phyloP scores from a whole-genome alignment of 768 basidiomycete genomes.

The Daedaleopsis nitida region DNA sequence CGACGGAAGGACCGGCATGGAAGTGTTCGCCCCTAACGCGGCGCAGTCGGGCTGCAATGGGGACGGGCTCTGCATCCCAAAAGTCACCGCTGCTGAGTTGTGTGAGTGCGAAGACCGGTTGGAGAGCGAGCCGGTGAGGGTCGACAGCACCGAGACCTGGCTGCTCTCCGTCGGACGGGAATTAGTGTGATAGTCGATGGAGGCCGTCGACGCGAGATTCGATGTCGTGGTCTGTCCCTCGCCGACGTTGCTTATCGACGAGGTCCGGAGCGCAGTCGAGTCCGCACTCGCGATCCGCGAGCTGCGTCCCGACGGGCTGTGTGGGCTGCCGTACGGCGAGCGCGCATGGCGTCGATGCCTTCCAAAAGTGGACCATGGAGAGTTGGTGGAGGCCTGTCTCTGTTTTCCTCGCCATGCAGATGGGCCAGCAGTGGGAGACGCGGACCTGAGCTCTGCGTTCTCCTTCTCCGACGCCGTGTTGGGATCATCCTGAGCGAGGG shows the following conservation, averaged over 20 bases:
- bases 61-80: background rate
- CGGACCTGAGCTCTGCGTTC: background rate
- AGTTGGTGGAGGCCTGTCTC: slow-evolving; percentile 5
- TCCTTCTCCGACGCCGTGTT: slow-evolving; percentile 13
- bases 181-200: background rate
- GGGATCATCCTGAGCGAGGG: background rate
- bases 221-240: slow-evolving; percentile 3
- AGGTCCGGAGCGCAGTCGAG: slow-evolving; percentile 9
- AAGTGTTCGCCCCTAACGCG: background rate
- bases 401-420: slow-evolving; percentile 5
- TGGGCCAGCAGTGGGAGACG: background rate
- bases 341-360: slow-evolving; percentile 3
- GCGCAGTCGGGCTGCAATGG: background rate
- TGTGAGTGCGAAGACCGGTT: slow-evolving; percentile 1
- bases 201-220: slow-evolving; percentile 1
- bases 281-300: slow-evolving; percentile 13
- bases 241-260: slow-evolving; percentile 12
- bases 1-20: slow-evolving; percentile 3
- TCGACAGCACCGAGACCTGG: slow-evolving; percentile 2
- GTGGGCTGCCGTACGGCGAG: background rate
- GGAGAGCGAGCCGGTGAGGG: background rate
- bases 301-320: slow-evolving; percentile 5
- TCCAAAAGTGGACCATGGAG: slow-evolving; percentile 28
- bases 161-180: slow-evolving; percentile 6
- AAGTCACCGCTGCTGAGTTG: background rate